A percentile compares a stretch with the other conserved stretches of the same genome.
These are phyloP conservation scores for Haplosporangium sp. DNA, from an alignment of 371 early-diverging fungal genomes.

Conservation along the genomic window DNA sequence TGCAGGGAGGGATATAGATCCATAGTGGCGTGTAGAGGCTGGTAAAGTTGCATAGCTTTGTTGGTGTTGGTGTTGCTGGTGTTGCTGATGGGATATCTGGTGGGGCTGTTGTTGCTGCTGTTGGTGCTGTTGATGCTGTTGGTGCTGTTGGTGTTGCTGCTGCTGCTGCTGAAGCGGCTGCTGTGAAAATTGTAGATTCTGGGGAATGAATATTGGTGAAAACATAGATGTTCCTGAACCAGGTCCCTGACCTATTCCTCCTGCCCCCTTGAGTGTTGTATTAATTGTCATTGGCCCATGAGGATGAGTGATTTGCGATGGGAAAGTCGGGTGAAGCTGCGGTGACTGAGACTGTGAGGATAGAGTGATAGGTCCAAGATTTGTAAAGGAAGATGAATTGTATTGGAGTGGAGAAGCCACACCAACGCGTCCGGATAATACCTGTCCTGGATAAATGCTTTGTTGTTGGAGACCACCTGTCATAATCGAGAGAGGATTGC, in stretches of 20 bases:
- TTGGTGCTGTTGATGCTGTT: conserved; percentile 7
- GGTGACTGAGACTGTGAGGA: conserved; percentile 15
- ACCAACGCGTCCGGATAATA: conserved; percentile 9
- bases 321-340: conserved; percentile 2
- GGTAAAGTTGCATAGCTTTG: neutral
- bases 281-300: conserved; percentile 11
- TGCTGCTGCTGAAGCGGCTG: conserved; percentile 16
- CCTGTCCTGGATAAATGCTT: conserved; percentile 18
- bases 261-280: neutral
- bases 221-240: conserved; percentile 16
- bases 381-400: conserved; percentile 16
- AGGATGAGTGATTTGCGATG: neutral
- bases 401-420: conserved; percentile 18
- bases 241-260: neutral
- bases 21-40: conserved; percentile 7
- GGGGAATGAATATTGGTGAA: conserved; percentile 24
- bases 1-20: conserved; percentile 33
- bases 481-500: conserved; percentile 13
- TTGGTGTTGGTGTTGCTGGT: conserved; percentile 13
- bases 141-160: conserved; percentile 9
- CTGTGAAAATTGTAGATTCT: conserved; percentile 13
- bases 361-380: conserved; percentile 22
- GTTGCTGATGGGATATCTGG: neutral
- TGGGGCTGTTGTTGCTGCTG: conserved; percentile 11
- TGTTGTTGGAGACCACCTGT: conserved; percentile 12